Evolutionary conservation across 202 grass and related monocot genomes (phyloP), one percentile per base, ranked within the genome.

Genomic region (Dendrocalamus latiflorus): DNA sequence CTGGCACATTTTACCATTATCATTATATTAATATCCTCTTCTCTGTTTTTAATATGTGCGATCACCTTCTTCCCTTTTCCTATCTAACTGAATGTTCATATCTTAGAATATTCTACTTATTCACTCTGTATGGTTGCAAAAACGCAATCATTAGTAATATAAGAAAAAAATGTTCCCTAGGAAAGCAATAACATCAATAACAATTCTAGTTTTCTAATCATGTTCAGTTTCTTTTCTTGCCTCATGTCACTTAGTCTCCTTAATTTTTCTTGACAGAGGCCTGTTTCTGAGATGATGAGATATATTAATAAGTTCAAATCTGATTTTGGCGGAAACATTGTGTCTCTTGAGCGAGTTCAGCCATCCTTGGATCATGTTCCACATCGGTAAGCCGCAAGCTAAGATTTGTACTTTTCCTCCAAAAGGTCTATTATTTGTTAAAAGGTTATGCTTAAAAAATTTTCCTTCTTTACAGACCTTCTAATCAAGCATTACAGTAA

Each of bases 251-350:
- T 53, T 72, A 59, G 6, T 68, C 33, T 26, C 55, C 37, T 34
- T 75, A 26, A 15, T 86, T 77, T 72, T 82, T 45, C 61, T 30
- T 90, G 36, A 60, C 89, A 98, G 92, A 90, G 89, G 39, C 95
- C 92, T 70, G 85, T 89, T 87, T 89, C 87, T 58, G 92, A 98
- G 83, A 95, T 98, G 95, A 84, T 95, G 55, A 91, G 88, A 78
- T 95, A 90, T 86, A 91, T 98, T 57, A 98, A 93, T 81, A 98
- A 98, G 84, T 98, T 98, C 63, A 98, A 98, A 84, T 95, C 91
- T 85, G 92, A 98, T 88, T 98, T 98, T 81, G 92, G 95, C 70
- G 92, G 85, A 69, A 88, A 87, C 71, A 70, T 98, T 83, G 87
- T 95, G 65, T 95, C 92, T 56, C 76, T 98, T 82, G 90, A 98